Conservation (phyloP, 768 basidiomycete species). For the Galerina marginata region DNA sequence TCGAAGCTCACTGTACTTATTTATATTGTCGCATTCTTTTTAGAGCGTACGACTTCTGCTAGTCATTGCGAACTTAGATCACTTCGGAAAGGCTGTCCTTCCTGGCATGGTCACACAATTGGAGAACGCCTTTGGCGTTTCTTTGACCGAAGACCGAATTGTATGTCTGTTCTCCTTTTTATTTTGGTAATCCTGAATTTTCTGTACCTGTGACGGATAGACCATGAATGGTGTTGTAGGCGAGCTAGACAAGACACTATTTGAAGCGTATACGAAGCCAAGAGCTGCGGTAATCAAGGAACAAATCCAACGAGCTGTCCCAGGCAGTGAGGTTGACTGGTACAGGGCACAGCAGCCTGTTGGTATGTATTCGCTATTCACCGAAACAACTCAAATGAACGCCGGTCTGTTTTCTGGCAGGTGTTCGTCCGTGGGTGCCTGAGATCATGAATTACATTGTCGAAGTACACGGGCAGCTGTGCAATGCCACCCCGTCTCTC, state of each 20-base stretch:
- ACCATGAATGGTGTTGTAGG: slow-evolving; percentile 76
- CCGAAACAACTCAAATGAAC: background rate
- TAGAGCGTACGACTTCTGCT: slow-evolving; percentile 87
- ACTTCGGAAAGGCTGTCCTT: slow-evolving; percentile 70
- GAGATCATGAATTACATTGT: slow-evolving; percentile 87
- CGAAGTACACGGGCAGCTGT: slow-evolving; percentile 89
- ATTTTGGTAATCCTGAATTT: slow-evolving; percentile 8
- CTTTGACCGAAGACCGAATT: slow-evolving; percentile 72
- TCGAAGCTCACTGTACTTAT: background rate
- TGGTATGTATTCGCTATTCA: slow-evolving; percentile 50
- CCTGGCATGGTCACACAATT: slow-evolving; percentile 82
- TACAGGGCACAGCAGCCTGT: slow-evolving; percentile 87
- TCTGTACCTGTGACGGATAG: slow-evolving; percentile 36
- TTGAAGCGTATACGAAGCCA: slow-evolving; percentile 84
- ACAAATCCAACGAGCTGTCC: slow-evolving; percentile 78
- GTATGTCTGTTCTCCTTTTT: slow-evolving; percentile 38
- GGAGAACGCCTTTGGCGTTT: slow-evolving; percentile 72
- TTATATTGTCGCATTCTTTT: background rate
- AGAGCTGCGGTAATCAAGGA: slow-evolving; percentile 65
- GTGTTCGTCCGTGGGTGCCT: slow-evolving; percentile 92
- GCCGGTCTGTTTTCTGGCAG: slow-evolving; percentile 36
- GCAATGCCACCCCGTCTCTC: slow-evolving; percentile 72
- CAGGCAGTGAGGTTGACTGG: slow-evolving; percentile 86
- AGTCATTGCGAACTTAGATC: slow-evolving; percentile 86
- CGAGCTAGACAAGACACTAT: slow-evolving; percentile 86